Evolutionary conservation across 495 filamentous ascomycete genomes (phyloP).

Genomic region (Entonaema liquescens): DNA sequence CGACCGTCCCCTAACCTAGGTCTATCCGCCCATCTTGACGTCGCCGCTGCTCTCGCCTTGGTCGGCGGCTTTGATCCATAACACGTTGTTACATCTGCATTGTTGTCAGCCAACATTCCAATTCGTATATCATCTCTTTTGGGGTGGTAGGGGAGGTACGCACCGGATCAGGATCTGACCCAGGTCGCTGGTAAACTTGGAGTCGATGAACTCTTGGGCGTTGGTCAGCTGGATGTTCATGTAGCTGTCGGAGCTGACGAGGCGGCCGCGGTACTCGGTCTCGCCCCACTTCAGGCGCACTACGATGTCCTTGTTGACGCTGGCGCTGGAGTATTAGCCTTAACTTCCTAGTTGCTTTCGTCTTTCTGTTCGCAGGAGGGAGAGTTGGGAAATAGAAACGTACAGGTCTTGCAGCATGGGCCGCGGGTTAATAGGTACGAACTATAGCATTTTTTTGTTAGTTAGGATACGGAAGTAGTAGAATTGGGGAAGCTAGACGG

Average conservation of each 20-base stretch:
- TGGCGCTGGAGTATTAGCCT: conserved; percentile 46
- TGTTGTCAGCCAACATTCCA: background rate
- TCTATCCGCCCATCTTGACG: conserved; percentile 69
- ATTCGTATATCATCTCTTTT: background rate
- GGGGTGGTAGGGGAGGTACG: conserved; percentile 28
- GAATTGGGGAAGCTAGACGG: background rate
- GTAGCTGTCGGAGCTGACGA: conserved; percentile 93
- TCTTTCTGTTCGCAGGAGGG: background rate
- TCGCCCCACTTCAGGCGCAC: conserved; percentile 97
- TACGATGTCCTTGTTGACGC: conserved; percentile 87
- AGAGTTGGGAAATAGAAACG: conserved; percentile 46
- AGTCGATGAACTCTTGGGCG: conserved; percentile 91
- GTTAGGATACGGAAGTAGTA: background rate
- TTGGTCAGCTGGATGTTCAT: conserved; percentile 95
- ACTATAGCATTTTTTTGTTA: conserved; percentile 52
- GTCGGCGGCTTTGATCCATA: conserved; percentile 82
- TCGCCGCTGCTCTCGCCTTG: conserved; percentile 61
- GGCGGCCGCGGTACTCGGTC: conserved; percentile 91
- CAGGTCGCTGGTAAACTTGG: conserved; percentile 81
- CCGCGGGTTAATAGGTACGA: conserved; percentile 89
- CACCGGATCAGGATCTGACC: conserved; percentile 94
- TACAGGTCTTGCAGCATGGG: conserved; percentile 89
- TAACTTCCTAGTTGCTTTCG: conserved; percentile 8
- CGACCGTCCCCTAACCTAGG: background rate
- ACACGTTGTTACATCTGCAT: conserved; percentile 80